These are phyloP conservation scores for Metschnikowia lochheadii DNA, from an alignment of 805 yeast genomes.

Conservation along the genomic window DNA sequence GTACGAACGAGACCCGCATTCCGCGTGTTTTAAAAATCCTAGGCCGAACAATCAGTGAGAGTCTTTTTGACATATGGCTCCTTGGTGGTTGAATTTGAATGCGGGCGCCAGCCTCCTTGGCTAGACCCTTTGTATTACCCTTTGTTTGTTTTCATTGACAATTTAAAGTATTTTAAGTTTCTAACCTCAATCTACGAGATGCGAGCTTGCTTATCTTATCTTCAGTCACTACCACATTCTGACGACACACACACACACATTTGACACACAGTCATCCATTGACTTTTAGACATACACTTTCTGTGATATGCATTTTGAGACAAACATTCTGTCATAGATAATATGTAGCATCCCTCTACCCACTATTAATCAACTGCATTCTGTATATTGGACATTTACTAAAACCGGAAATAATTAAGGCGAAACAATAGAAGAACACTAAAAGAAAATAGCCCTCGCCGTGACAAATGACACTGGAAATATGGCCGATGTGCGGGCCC, in stretches of 20 bases:
- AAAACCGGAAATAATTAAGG: not conserved
- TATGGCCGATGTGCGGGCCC: not conserved
- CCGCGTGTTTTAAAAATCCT: not conserved
- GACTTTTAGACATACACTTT: too few relatives aligned
- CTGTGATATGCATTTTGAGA: too few relatives aligned
- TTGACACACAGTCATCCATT: not conserved
- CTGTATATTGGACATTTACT: not conserved
- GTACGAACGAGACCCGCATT: not conserved
- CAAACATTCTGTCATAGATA: too few relatives aligned
- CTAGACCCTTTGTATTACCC: not conserved
- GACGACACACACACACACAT: too few relatives aligned
- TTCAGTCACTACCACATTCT: not conserved
- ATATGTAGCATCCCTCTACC: too few relatives aligned
- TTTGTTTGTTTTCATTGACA: not conserved
- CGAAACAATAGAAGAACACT: not conserved
- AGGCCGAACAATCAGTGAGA: not conserved
- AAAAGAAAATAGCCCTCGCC: not conserved
- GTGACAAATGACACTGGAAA: not conserved
- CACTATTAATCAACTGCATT: too few relatives aligned
- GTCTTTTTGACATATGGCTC: not conserved
- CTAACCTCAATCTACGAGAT: not conserved
- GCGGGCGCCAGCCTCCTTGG: too few relatives aligned
- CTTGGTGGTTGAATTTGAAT: too few relatives aligned
- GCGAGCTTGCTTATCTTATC: not conserved
- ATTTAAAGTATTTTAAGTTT: too few relatives aligned